These are phyloP conservation scores for Phytophthora foliorum DNA, from an alignment of 352 stramenopile genomes.

Conservation along the genomic window DNA sequence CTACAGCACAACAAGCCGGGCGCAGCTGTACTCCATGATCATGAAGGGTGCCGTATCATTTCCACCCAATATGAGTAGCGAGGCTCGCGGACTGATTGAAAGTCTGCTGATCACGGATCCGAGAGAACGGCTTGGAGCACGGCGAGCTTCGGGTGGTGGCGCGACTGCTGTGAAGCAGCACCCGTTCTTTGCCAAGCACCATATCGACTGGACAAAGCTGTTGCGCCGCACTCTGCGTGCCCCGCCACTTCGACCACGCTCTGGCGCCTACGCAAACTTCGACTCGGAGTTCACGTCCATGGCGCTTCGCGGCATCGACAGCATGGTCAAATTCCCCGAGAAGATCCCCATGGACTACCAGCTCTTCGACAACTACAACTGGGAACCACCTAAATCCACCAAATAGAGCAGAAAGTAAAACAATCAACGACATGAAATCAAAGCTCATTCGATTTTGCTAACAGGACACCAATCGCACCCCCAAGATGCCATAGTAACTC, in stretches of 20 bases:
- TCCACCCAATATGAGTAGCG: conserved; percentile 56
- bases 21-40: conserved; percentile 72
- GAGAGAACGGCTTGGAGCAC: conserved; percentile 61
- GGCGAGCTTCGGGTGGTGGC: conserved; percentile 33
- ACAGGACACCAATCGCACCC: conserved; percentile 3
- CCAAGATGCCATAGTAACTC: not conserved
- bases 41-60: conserved; percentile 58
- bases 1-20: conserved; percentile 76
- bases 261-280: conserved; percentile 85
- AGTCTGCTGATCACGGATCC: conserved; percentile 65
- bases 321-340: conserved; percentile 80
- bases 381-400: conserved; percentile 56
- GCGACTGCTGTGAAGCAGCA: conserved; percentile 67
- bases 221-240: conserved; percentile 47
- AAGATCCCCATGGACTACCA: conserved; percentile 87
- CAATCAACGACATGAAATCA: conserved; percentile 21
- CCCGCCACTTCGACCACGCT: conserved; percentile 73
- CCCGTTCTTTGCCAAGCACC: conserved; percentile 72
- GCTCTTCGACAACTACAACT: conserved; percentile 91
- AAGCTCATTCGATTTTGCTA: conserved; percentile 46
- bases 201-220: conserved; percentile 68
- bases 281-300: conserved; percentile 90
- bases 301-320: conserved; percentile 69
- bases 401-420: conserved; percentile 32
- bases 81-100: conserved; percentile 64